Evolutionary conservation across 1,139 yeast species (phyloP).

Genomic region (Lodderomyces orthopsilosis): DNA sequence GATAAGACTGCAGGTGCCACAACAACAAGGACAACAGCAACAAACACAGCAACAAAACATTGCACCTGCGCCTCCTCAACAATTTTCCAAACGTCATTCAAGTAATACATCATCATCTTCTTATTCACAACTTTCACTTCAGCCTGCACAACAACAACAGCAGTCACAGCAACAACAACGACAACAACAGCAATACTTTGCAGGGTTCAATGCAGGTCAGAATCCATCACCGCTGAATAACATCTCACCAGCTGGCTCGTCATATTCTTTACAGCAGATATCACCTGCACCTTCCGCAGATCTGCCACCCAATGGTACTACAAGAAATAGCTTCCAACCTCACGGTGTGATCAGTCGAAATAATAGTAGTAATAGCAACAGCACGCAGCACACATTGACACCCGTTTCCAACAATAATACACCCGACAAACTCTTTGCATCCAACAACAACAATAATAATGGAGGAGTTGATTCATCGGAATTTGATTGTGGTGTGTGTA

Average conservation of each 20-base stretch:
- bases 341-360: constrained; percentile 1
- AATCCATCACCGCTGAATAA: constrained; percentile 13
- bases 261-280: constrained; percentile 44
- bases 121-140: constrained; percentile 3
- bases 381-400: constrained; percentile 13
- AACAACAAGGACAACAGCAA: constrained; percentile 2
- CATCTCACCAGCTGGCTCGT: constrained; percentile 31
- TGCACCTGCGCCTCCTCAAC: constrained; percentile 4
- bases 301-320: constrained; percentile 30
- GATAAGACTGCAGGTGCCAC: constrained; percentile 7
- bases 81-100: constrained; percentile 1
- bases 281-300: constrained; percentile 59
- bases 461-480: constrained; percentile 13
- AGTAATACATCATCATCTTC: constrained; percentile 5
- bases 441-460: background rate
- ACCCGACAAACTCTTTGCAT: constrained; percentile 4
- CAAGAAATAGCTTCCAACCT: background rate
- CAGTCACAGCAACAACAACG: constrained; percentile 1
- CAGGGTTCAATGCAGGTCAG: constrained; percentile 6
- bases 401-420: constrained; percentile 20
- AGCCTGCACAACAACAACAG: constrained; percentile 1
- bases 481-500: constrained; percentile 64
- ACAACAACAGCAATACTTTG: background rate
- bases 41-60: constrained; percentile 7
- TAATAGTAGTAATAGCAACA: background rate